These are phyloP conservation scores for Ophiostoma himal-ulmi DNA, from an alignment of 2,329 filamentous ascomycete species.

Conservation along the genomic window DNA sequence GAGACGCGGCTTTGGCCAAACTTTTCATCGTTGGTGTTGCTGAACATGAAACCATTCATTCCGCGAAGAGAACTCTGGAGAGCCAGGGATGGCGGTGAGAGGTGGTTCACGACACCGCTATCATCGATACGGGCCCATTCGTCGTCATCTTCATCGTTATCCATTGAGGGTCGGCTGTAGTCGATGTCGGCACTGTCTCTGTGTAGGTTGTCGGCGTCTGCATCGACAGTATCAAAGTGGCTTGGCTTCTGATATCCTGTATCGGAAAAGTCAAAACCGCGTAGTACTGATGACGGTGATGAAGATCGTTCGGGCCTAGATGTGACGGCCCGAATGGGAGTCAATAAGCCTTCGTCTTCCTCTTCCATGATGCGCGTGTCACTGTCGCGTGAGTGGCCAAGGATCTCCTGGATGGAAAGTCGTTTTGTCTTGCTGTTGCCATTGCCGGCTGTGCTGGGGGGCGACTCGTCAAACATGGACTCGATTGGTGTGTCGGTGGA, in stretches of 20 bases:
- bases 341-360: conserved; percentile 53
- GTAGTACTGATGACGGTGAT: conserved; percentile 17
- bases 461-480: conserved; percentile 76
- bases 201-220: conserved; percentile 27
- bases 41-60: not conserved
- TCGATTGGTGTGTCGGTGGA: conserved; percentile 67
- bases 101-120: conserved; percentile 47
- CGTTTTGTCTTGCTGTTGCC: conserved; percentile 48
- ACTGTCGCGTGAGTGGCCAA: conserved; percentile 50
- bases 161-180: conserved; percentile 49
- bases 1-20: not conserved
- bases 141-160: conserved; percentile 58
- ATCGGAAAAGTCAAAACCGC: conserved; percentile 2
- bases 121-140: conserved; percentile 58
- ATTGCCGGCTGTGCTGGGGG: conserved; percentile 52
- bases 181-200: conserved; percentile 34
- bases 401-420: conserved; percentile 54
- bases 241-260: not conserved
- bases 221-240: not conserved
- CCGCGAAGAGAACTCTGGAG: conserved; percentile 36
- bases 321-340: conserved; percentile 39
- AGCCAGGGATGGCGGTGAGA: conserved; percentile 54
- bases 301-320: conserved; percentile 1
- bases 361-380: conserved; percentile 57
- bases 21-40: conserved; percentile 1